These are phyloP conservation scores for Penicillium oxalicum DNA, from an alignment of 2,329 filamentous ascomycete genomes.

Conservation along the genomic window DNA sequence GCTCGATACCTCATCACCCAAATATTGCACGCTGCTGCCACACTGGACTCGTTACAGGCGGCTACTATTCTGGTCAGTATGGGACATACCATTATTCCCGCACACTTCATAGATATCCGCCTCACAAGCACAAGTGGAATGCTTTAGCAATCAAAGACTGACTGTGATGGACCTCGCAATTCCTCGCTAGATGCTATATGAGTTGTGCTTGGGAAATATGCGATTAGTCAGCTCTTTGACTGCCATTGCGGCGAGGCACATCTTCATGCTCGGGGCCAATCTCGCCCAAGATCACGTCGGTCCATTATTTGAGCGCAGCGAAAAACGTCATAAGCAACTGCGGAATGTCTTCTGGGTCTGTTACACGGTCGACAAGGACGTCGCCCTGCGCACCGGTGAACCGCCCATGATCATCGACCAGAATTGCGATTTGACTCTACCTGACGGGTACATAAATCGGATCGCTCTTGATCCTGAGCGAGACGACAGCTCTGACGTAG, in stretches of 20 bases:
- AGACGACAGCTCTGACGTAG: conserved; percentile 12
- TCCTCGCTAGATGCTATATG: conserved; percentile 35
- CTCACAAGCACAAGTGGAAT: not conserved
- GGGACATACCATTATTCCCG: too few species aligned
- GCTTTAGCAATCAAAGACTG: not conserved
- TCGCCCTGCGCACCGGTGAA: conserved; percentile 49
- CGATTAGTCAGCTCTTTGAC: conserved; percentile 43
- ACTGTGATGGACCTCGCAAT: not conserved
- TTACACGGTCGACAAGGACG: conserved; percentile 53
- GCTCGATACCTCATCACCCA: conserved; percentile 42
- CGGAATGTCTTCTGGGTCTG: conserved; percentile 51
- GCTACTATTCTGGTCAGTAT: conserved; percentile 45
- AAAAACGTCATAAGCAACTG: conserved; percentile 23
- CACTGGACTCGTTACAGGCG: conserved; percentile 42
- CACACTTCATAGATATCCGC: not conserved
- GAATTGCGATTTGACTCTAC: conserved; percentile 50
- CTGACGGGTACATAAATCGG: conserved; percentile 36
- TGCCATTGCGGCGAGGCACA: conserved; percentile 43
- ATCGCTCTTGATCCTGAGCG: conserved; percentile 19
- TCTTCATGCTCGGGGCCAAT: conserved; percentile 49
- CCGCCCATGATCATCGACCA: conserved; percentile 48
- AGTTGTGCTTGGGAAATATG: conserved; percentile 45
- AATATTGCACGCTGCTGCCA: conserved; percentile 39
- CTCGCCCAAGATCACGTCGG: conserved; percentile 14
- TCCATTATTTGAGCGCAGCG: conserved; percentile 7